phyloP scores from a whole-genome alignment of 768 basidiomycete genomes.

The Lactarius sp. region DNA sequence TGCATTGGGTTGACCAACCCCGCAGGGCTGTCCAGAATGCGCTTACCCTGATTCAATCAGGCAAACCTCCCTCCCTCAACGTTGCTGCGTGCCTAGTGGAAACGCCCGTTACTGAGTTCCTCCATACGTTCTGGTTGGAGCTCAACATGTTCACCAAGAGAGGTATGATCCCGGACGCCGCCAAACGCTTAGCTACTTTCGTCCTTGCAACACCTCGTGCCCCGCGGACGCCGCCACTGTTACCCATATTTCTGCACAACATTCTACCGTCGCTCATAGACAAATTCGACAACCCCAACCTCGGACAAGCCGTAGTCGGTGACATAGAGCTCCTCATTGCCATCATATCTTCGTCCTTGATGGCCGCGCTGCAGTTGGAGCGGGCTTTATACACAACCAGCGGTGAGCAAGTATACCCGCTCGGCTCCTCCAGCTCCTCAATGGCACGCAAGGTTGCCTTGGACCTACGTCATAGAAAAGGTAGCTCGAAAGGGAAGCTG shows the following conservation, averaged over 20 bases:
- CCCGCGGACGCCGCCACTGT: conserved; percentile 50
- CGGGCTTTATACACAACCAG: conserved; percentile 55
- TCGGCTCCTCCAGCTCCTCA: conserved; percentile 59
- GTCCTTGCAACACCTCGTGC: conserved; percentile 59
- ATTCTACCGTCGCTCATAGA: conserved; percentile 59
- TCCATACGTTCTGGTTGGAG: conserved; percentile 66
- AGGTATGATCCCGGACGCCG: conserved; percentile 53
- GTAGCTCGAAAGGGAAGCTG: conserved; percentile 44
- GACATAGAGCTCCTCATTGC: conserved; percentile 60
- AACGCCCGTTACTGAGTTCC: conserved; percentile 54
- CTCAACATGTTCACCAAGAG: conserved; percentile 47
- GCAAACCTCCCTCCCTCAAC: conserved; percentile 61
- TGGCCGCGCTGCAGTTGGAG: conserved; percentile 65
- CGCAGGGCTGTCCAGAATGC: conserved; percentile 53
- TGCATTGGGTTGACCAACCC: conserved; percentile 48
- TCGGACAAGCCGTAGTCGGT: conserved; percentile 48
- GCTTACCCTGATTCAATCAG: conserved; percentile 51
- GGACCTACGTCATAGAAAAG: conserved; percentile 52
- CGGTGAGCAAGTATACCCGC: conserved; percentile 43
- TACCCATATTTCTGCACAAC: conserved; percentile 69
- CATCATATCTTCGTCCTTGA: conserved; percentile 60
- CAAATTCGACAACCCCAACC: conserved; percentile 46
- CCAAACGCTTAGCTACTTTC: conserved; percentile 62
- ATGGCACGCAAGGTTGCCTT: conserved; percentile 62
- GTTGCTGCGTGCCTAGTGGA: conserved; percentile 60